A percentile compares a stretch with the other conserved stretches of the same genome.
These are phyloP conservation scores for Candida albicans DNA, from an alignment of 1,139 yeast genomes.

Conservation along the genomic window DNA sequence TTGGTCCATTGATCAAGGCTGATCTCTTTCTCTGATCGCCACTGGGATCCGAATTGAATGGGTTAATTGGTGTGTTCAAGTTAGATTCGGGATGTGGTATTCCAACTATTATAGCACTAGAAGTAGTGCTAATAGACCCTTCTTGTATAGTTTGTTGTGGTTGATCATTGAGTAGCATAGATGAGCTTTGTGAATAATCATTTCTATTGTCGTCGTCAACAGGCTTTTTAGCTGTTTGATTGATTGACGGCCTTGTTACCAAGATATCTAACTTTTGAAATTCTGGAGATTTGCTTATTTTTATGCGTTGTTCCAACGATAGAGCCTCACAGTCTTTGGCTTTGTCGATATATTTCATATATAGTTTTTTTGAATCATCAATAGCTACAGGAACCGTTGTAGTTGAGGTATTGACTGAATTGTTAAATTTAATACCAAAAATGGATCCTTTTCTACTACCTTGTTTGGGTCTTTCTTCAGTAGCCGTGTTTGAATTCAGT, in stretches of 20 bases:
- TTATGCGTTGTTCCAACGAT: constrained; percentile 36
- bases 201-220: constrained; percentile 17
- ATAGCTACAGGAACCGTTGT: constrained; percentile 13
- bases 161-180: constrained; percentile 33
- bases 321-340: constrained; percentile 38
- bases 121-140: constrained; percentile 28
- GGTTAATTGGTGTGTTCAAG: constrained; percentile 37
- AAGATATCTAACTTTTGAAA: constrained; percentile 36
- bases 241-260: constrained; percentile 36
- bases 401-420: constrained; percentile 14
- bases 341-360: constrained; percentile 26
- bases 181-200: constrained; percentile 39
- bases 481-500: neutral
- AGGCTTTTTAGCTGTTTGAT: constrained; percentile 5
- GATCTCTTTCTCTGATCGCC: constrained; percentile 78
- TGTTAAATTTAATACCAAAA: constrained; percentile 42
- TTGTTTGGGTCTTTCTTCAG: constrained; percentile 30
- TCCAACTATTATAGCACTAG: constrained; percentile 42
- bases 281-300: constrained; percentile 31
- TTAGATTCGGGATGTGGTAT: constrained; percentile 45
- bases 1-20: constrained; percentile 82
- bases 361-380: constrained; percentile 20
- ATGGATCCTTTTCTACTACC: constrained; percentile 36
- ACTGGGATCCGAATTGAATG: constrained; percentile 52
- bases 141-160: constrained; percentile 17